Base-by-base conservation (phyloP, 805 yeast genomes). In the Scheffersomyces stipitis region DNA sequence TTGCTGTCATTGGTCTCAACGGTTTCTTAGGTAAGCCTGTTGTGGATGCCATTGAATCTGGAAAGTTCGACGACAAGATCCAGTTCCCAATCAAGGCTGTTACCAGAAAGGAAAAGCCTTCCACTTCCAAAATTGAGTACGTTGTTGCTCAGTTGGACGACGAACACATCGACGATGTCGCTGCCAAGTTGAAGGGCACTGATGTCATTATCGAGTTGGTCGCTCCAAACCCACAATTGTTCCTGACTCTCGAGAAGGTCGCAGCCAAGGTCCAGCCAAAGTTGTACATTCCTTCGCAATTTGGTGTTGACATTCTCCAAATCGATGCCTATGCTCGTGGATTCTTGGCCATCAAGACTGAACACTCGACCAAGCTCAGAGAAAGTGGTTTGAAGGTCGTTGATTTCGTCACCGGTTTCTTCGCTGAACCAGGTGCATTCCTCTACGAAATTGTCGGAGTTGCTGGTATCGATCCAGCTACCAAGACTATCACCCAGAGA, bases 231-330 rank as follows among this genome's bases (percentile, higher is more conserved):
- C 66, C 72, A 5, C 51, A 48, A 13, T 33, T 50, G 14, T 68
- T 58, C 22, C 58, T 46, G 1, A 42, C 60, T n/a, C 40, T 71
- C 23, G 75, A 72, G 32, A 68, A 48, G 16, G 34, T 73, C 5
- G 70, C 71, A 3, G 51, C 54, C 7, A 56, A 50, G 20, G 66
- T 63, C 34, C 70, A 72, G 44, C 76, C 78, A 33, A 71, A 73
- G 50, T 51, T 77, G 23, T 80, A 68, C 59, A 71, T 79, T 44
- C 83, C 84, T 22, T 73, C 82, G 2, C 84, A 79, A 48, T 81
- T 75, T 47, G 88, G 86, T 28, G 48, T 64, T 15, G 78, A 77
- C 36, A 33, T 69, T 13, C 51, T 44, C 2, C 59, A 51, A 6
- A 53, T 54, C 15, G 47, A 47, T 3, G 40, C 45, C 15, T 27